Evolutionary conservation across 768 basidiomycete species (phyloP).

Genomic region (Xerocomus potaroensis): DNA sequence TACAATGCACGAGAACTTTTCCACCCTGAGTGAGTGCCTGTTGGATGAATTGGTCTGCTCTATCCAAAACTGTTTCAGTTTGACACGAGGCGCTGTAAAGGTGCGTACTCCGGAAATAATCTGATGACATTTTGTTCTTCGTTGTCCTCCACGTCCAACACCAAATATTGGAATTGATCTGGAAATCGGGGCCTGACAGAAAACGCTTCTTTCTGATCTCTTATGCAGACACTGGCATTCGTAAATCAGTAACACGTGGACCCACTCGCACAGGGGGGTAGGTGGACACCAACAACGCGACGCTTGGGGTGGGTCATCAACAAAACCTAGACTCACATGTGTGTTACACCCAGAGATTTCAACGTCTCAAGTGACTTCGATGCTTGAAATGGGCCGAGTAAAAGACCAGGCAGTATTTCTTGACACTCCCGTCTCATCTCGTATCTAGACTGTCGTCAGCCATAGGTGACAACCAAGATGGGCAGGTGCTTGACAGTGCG

Average conservation of each 20-base stretch:
- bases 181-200: conserved; percentile 85
- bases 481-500: background rate
- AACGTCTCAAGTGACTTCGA: conserved; percentile 79
- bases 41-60: conserved; percentile 76
- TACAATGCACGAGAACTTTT: conserved; percentile 84
- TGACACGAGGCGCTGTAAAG: background rate
- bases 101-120: conserved; percentile 74
- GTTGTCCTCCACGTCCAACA: conserved; percentile 84
- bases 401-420: conserved; percentile 79
- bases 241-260: background rate
- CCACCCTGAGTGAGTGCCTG: conserved; percentile 54
- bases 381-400: conserved; percentile 84
- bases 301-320: background rate
- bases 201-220: conserved; percentile 86
- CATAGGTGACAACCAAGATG: conserved; percentile 1
- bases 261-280: background rate
- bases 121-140: conserved; percentile 95
- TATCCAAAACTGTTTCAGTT: conserved; percentile 25
- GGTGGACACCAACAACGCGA: background rate
- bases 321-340: conserved; percentile 52
- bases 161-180: conserved; percentile 71
- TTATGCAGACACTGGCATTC: conserved; percentile 72
- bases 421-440: conserved; percentile 96
- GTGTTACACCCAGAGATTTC: conserved; percentile 63
- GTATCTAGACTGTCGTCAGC: conserved; percentile 48